Evolutionary conservation across 257 asterid genomes (phyloP), one percentile per base, ranked within the genome.

Genomic region (Buddleja alternifolia): DNA sequence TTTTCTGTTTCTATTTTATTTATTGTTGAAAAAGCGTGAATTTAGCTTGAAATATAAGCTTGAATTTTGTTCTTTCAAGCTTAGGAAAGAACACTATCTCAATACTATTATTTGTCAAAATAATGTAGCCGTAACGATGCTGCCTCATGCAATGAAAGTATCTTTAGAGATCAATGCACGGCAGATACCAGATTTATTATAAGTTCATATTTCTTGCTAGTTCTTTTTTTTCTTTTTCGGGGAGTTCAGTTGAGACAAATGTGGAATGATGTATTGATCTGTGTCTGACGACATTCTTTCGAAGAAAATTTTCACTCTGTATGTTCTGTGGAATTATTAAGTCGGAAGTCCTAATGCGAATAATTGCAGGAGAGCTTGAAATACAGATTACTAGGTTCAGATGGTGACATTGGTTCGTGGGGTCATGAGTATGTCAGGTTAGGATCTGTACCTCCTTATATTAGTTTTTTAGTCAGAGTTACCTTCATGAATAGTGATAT

Each of bases 341-440:
- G n/a, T n/a, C n/a, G n/a, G 34, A 50, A 68, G 29, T 67, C 48
- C 44, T n/a, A 50, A 69, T 78, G 45, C 60, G 60, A 42, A 66
- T 67, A 45, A 40, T 79, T 82, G 58, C 90, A 92, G 97, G 99
- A 89, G 77, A 94, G 99, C 89, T 83, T 94, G 78, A 89, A 89
- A 75, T 94, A 87, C 82, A 87, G 99, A 73, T 78, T 94, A 39
- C 73, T 86, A 66, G 99, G 99, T 66, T 85, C 98, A 39, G 93
- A 84, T 14, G 95, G 93, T 70, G 97, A 89, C 61, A 86, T 92
- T 78, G 98, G 98, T 67, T 94, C 97, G 9, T 91, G 98, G 99
- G 99, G 99, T 67, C 98, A 92, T 72, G 99, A 94, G 74, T 94
- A 94, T 78, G 97, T 89, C 60, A 83, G 99, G 99, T 93, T 74